A percentile compares a stretch with the other conserved stretches of the same genome.
These are phyloP conservation scores for Cladosporium colombiae DNA, from an alignment of 2,329 filamentous ascomycete genomes.

Conservation along the genomic window DNA sequence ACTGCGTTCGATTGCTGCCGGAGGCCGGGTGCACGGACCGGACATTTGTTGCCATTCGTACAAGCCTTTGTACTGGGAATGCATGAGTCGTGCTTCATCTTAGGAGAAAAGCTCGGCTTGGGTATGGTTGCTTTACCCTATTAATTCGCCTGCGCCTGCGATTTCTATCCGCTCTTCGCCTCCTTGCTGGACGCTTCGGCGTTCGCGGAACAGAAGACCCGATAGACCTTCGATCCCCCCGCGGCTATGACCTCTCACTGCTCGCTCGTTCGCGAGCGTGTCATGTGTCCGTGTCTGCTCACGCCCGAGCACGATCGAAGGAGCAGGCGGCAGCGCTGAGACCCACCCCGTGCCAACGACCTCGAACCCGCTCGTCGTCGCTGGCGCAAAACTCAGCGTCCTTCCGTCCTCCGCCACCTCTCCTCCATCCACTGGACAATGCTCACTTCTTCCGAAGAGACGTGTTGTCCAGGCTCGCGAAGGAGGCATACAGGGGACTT, in stretches of 20 bases:
- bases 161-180: slow-evolving; percentile 20
- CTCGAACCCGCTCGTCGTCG: slow-evolving; percentile 23
- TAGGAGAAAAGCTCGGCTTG: slow-evolving; percentile 36
- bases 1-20: slow-evolving; percentile 31
- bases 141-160: slow-evolving; percentile 18
- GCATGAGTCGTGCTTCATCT: slow-evolving; percentile 38
- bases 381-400: slow-evolving; percentile 18
- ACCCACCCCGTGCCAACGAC: slow-evolving; percentile 28
- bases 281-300: slow-evolving; percentile 23
- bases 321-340: slow-evolving; percentile 28
- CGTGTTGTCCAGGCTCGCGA: neutral
- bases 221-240: slow-evolving; percentile 26
- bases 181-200: slow-evolving; percentile 19
- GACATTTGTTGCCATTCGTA: slow-evolving; percentile 38
- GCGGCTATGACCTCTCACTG: slow-evolving; percentile 25
- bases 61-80: slow-evolving; percentile 24
- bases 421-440: slow-evolving; percentile 13
- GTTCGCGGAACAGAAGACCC: slow-evolving; percentile 21
- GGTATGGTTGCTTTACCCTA: slow-evolving; percentile 38
- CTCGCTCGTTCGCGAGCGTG: slow-evolving; percentile 12
- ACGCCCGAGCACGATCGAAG: slow-evolving; percentile 25
- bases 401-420: slow-evolving; percentile 19
- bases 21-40: slow-evolving; percentile 30
- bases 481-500: slow-evolving; percentile 11
- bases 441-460: neutral